Evolutionary conservation across 441 rosid genomes (phyloP).

Genomic region (Theobroma grandiflorum): DNA sequence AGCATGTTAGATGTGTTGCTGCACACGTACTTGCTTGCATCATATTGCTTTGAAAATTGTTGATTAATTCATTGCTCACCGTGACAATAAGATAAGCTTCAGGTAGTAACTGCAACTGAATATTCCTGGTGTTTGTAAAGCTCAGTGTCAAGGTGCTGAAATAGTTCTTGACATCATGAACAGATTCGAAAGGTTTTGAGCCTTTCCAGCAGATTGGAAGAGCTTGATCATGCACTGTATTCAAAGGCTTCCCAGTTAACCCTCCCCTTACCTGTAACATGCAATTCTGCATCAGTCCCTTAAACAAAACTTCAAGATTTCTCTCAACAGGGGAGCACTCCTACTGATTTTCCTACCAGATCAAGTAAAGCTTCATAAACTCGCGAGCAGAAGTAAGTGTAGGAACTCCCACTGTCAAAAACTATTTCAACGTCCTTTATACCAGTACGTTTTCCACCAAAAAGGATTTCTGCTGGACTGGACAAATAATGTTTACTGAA

Average conservation of each 20-base stretch:
- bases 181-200: constrained; percentile 47
- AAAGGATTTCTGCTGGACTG: constrained; percentile 62
- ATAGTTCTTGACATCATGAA: constrained; percentile 48
- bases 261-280: constrained; percentile 47
- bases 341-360: constrained; percentile 45
- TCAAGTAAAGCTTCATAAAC: constrained; percentile 49
- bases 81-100: constrained; percentile 64
- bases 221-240: constrained; percentile 45
- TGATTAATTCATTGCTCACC: constrained; percentile 37
- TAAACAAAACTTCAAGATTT: not conserved
- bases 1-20: not conserved
- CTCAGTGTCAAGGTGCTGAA: constrained; percentile 54
- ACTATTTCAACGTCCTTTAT: constrained; percentile 51
- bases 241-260: constrained; percentile 47
- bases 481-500: constrained; percentile 55
- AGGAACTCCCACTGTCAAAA: constrained; percentile 79
- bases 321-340: not conserved
- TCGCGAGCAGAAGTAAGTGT: constrained; percentile 55
- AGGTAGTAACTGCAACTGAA: constrained; percentile 52
- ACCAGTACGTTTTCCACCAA: constrained; percentile 50
- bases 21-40: not conserved
- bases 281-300: constrained; percentile 8
- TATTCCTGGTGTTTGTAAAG: constrained; percentile 47
- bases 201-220: constrained; percentile 77
- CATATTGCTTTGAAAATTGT: not conserved